phyloP scores from a whole-genome alignment of 352 stramenopile species.

The Pythium biforme region DNA sequence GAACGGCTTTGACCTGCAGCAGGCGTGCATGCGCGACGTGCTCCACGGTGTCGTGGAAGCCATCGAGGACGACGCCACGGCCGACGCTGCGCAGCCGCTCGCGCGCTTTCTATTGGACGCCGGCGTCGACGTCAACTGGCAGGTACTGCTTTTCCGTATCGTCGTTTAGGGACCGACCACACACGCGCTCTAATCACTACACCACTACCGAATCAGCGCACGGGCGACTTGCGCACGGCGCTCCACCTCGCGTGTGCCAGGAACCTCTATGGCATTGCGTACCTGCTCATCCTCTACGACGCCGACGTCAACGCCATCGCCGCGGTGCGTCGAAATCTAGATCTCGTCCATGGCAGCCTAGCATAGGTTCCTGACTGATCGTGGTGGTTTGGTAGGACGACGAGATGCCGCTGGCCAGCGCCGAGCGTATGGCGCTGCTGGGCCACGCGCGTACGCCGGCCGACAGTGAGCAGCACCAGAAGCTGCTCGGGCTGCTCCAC shows the following conservation, averaged over 20 bases:
- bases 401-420: slow-evolving; percentile 61
- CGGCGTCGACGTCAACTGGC: slow-evolving; percentile 72
- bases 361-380: not conserved
- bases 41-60: slow-evolving; percentile 52
- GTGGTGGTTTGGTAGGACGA: slow-evolving; percentile 39
- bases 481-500: slow-evolving; percentile 41
- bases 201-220: slow-evolving; percentile 25
- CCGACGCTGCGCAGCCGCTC: slow-evolving; percentile 49
- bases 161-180: too few species aligned
- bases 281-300: slow-evolving; percentile 66
- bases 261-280: slow-evolving; percentile 56
- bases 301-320: slow-evolving; percentile 76
- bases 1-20: slow-evolving; percentile 64
- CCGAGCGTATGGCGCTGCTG: slow-evolving; percentile 24
- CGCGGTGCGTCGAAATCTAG: slow-evolving; percentile 34
- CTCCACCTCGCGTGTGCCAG: slow-evolving; percentile 66
- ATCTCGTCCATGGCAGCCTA: too few species aligned
- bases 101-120: slow-evolving; percentile 60
- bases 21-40: slow-evolving; percentile 52
- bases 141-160: slow-evolving; percentile 42
- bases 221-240: slow-evolving; percentile 57
- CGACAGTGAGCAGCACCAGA: slow-evolving; percentile 28
- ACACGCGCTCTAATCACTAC: too few species aligned
- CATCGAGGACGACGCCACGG: slow-evolving; percentile 25
- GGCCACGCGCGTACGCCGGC: slow-evolving; percentile 3